phyloP scores from a whole-genome alignment of 352 stramenopile genomes.

The Globisporangium barbulae region DNA sequence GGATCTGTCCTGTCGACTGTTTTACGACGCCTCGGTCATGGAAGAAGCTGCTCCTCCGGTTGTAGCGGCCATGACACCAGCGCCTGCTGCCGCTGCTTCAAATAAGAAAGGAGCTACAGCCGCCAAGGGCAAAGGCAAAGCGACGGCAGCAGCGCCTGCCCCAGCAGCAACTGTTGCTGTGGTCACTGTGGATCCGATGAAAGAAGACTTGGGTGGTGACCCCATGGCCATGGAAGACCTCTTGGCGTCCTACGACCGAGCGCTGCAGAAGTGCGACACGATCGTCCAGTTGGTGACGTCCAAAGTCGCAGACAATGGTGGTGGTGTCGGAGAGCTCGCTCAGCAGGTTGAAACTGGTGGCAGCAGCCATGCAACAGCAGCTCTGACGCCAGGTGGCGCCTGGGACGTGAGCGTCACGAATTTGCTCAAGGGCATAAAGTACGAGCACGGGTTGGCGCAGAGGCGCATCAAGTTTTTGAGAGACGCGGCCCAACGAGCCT shows the following conservation, averaged over 20 bases:
- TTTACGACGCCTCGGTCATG: slow-evolving; percentile 29
- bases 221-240: slow-evolving; percentile 34
- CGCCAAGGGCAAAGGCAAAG: slow-evolving; percentile 40
- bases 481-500: slow-evolving; percentile 32
- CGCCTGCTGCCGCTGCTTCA: background rate
- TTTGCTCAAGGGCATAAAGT: slow-evolving; percentile 49
- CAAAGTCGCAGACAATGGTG: slow-evolving; percentile 2
- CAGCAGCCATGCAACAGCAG: background rate
- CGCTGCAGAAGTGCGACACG: slow-evolving; percentile 40
- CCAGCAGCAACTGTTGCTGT: slow-evolving; percentile 19
- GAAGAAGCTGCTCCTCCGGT: slow-evolving; percentile 16
- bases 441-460: slow-evolving; percentile 55
- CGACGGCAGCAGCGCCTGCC: slow-evolving; percentile 18
- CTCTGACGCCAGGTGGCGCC: slow-evolving; percentile 4
- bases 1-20: slow-evolving; percentile 39
- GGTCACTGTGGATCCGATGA: slow-evolving; percentile 1
- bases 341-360: slow-evolving; percentile 2
- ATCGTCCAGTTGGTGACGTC: slow-evolving; percentile 34
- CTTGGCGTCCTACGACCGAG: slow-evolving; percentile 37
- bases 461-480: slow-evolving; percentile 50
- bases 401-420: slow-evolving; percentile 42
- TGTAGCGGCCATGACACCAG: background rate
- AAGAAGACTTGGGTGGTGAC: slow-evolving; percentile 20
- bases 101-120: slow-evolving; percentile 23
- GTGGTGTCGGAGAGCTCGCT: background rate